Evolutionary conservation across 176 grass and related monocot species (phyloP), one percentile per base, ranked within the genome.

Genomic region (Ensete ventricosum): DNA sequence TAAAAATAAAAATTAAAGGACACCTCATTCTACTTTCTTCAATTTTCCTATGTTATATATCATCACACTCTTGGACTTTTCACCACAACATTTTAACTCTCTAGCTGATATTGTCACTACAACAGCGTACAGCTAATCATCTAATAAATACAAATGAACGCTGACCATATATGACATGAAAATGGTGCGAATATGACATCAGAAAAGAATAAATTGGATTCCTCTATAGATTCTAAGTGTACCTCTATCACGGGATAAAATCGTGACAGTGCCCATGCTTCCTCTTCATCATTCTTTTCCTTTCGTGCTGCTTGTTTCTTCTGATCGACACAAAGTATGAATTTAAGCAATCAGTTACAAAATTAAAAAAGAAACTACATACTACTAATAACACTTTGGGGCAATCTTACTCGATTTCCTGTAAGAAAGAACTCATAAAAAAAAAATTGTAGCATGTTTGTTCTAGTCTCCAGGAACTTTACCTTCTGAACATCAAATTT

Each of bases 401-500:
- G 34, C 34, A 14, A 24, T 27, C 25, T 27, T 29, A 66, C 25
- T 14, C 17, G 48, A 0, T 69, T 69, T 69, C 29, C 29, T 9
- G 66, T 9, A 16, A 50, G 23, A n/a, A 50, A 13, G 3, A 8
- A 20, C 16, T 9, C 26, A 8, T n/a, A n/a, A 14, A 24, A 78
- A 85, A 24, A 54, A 73, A 58, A 60, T 83, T 55, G n/a, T 78
- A 83, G 43, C 55, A 70, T 3, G 3, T 57, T 3, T 29, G 23
- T 77, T 49, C 52, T 77, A 72, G 11, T 62, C 26, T 57, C 74
- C 48, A 53, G 78, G 26, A 58, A 75, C 1, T 62, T 79, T 59
- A 93, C 95, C 88, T 98, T 98, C 78, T 84, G 81, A 17, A 57
- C 29, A 83, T 93, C 95, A 73, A 98, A 98, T 87, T 91, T 98